These are phyloP conservation scores for Ilex asprella DNA, from an alignment of 257 asterid species.

Conservation along the genomic window DNA sequence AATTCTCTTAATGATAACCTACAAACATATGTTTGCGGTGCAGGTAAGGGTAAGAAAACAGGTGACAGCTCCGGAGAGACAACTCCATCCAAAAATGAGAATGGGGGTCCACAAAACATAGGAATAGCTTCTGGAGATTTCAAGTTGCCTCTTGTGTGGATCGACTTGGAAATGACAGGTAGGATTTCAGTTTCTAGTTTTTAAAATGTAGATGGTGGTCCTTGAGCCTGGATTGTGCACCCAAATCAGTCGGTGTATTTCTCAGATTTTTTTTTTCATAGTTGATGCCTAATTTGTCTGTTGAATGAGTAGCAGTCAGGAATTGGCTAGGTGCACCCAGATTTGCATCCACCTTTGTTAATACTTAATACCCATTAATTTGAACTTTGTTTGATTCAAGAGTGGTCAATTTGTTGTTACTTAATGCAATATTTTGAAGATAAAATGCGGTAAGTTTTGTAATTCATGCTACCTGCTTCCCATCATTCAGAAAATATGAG, in stretches of 20 bases:
- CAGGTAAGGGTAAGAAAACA: slow-evolving; percentile 34
- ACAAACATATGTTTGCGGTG: slow-evolving; percentile 14
- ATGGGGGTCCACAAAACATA: slow-evolving; percentile 17
- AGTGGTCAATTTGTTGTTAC: too few species aligned
- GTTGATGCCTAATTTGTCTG: too few species aligned
- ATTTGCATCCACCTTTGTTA: too few species aligned
- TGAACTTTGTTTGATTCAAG: too few species aligned
- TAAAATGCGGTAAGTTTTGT: not conserved
- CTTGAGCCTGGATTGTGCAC: not conserved
- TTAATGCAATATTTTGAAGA: too few species aligned
- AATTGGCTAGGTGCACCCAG: too few species aligned
- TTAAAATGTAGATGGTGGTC: not conserved
- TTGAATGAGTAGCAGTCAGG: too few species aligned
- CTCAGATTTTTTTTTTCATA: too few species aligned
- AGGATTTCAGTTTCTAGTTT: slow-evolving; percentile 9
- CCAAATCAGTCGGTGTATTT: not conserved
- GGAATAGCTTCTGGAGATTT: slow-evolving; percentile 28
- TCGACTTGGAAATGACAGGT: slow-evolving; percentile 99
- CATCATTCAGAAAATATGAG: too few species aligned
- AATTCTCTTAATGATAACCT: not conserved
- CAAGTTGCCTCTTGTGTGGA: slow-evolving; percentile 92
- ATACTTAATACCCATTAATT: too few species aligned
- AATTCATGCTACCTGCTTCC: not conserved
- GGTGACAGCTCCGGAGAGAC: slow-evolving; percentile 23
- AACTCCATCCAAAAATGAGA: slow-evolving; percentile 21